Evolutionary conservation across 208 protist species (phyloP), one percentile per base, ranked within the genome.

Genomic region (Trypanosoma congolense): DNA sequence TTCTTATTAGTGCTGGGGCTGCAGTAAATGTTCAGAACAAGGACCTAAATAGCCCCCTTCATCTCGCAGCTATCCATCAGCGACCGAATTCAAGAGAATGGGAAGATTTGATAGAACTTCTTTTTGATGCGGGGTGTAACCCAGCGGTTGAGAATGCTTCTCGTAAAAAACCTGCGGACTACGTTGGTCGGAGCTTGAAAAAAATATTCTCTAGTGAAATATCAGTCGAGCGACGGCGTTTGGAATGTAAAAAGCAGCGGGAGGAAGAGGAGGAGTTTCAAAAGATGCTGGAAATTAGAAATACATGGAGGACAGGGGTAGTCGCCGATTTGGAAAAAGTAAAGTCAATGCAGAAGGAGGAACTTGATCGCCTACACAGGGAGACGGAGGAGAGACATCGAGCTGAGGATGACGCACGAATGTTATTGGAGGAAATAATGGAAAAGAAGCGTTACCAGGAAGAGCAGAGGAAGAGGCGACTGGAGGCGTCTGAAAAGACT

Each of bases 1-100:
- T 90, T 65, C 78, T 96, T n/a, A 70, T 94, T 33, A 51, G 72
- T 47, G 67, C 75, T 19, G 61, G 73, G 21, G 84, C 85, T 4
- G 56, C 65, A 43, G 63, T 77, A 18, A 71, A 74, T 25, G 70
- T 84, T 24, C 64, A 86, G 56, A 95, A 95, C 46, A 59, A 73
- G 31, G 82, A 92, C 31, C 70, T 77, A 50, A 89, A 92, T 59
- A 95, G 64, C 19, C 82, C 88, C 2, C 75, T 95, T 38, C 88
- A 95, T 69, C 61, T 92, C 41, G 73, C 81, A 48, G 82, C 88
- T 28, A 75, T 86, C 43, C 64, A 89, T 58, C 71, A 75, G 24
- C 70, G 78, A 14, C 84, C 79, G 25, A 83, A 95, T 71, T 85
- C 77, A n/a, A 76, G 79, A 46, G 70, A 82, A 47, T 95, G 88